These are phyloP conservation scores for Citrus medica DNA, from an alignment of 345 rosid species.

Conservation along the genomic window DNA sequence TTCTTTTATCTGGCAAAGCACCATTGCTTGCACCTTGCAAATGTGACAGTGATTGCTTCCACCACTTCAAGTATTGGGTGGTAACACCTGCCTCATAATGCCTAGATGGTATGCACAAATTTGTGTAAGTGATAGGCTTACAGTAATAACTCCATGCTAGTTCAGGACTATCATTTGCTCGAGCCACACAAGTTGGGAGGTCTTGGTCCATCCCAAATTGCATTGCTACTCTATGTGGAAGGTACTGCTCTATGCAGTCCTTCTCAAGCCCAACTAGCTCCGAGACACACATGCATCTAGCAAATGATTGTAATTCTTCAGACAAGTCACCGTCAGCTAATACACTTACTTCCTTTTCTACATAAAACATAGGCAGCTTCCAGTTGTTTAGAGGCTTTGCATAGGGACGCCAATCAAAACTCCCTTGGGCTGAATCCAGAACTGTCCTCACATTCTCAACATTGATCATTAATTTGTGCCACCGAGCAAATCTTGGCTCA, in stretches of 20 bases:
- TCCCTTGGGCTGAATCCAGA: constrained; percentile 23
- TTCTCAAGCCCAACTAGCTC: neutral
- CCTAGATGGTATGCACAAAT: constrained; percentile 14
- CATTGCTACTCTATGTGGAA: constrained; percentile 12
- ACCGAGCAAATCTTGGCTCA: constrained; percentile 32
- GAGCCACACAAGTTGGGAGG: constrained; percentile 8
- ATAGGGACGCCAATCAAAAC: constrained; percentile 31
- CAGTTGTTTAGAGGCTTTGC: neutral
- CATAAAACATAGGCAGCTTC: neutral
- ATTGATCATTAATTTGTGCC: constrained; percentile 19
- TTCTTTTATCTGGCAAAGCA: constrained; percentile 2
- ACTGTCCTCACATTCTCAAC: constrained; percentile 11
- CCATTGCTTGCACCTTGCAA: neutral
- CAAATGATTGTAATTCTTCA: constrained; percentile 10
- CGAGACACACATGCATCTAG: neutral
- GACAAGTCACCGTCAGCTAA: neutral
- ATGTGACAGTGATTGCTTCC: constrained; percentile 7
- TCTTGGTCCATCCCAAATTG: constrained; percentile 14
- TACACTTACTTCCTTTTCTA: neutral
- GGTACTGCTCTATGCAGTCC: constrained; percentile 1
- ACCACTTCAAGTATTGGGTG: constrained; percentile 23
- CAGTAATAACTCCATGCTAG: constrained; percentile 3
- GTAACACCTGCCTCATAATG: constrained; percentile 25
- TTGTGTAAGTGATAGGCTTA: neutral
- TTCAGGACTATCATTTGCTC: neutral